Percentiles rank a stretch among this genome's conserved stretches.
phyloP scores from a whole-genome alignment of 345 rosid species.

The Euclidium syriacum region DNA sequence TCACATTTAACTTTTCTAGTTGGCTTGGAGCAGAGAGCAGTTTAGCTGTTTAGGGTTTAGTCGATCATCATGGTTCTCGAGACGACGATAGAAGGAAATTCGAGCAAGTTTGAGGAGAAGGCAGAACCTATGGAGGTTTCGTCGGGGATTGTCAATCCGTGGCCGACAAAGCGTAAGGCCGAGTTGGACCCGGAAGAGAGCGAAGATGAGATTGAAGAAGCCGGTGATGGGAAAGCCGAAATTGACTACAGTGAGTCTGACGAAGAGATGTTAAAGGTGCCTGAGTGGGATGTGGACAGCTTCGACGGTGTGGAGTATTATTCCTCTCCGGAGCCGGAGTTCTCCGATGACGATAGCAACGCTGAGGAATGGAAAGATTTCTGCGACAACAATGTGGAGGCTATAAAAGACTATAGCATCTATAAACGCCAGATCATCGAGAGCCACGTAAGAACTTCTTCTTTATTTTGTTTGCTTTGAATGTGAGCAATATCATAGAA shows the following conservation, averaged over 20 bases:
- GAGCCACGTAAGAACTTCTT: background rate
- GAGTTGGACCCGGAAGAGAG: background rate
- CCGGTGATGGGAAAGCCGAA: background rate
- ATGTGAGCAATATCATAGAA: background rate
- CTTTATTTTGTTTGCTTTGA: no score
- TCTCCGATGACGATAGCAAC: background rate
- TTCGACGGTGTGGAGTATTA: background rate
- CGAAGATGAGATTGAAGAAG: background rate
- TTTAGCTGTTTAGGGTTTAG: background rate
- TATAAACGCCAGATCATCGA: background rate
- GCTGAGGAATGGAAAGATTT: no score
- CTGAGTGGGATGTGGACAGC: constrained; percentile 8
- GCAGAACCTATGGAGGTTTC: background rate
- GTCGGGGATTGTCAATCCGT: background rate
- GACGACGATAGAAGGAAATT: background rate
- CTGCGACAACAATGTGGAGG: background rate
- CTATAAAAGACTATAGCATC: background rate
- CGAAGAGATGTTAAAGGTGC: background rate
- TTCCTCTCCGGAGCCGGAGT: background rate
- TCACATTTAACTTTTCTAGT: no score
- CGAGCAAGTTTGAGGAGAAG: no score
- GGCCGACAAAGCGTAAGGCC: constrained; percentile 5
- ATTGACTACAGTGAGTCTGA: no score
- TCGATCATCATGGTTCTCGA: background rate
- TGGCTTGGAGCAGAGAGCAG: no score